Percentiles rank a stretch among this genome's conserved stretches.
phyloP scores from a whole-genome alignment of 768 basidiomycete species.

The Suillus americanus region DNA sequence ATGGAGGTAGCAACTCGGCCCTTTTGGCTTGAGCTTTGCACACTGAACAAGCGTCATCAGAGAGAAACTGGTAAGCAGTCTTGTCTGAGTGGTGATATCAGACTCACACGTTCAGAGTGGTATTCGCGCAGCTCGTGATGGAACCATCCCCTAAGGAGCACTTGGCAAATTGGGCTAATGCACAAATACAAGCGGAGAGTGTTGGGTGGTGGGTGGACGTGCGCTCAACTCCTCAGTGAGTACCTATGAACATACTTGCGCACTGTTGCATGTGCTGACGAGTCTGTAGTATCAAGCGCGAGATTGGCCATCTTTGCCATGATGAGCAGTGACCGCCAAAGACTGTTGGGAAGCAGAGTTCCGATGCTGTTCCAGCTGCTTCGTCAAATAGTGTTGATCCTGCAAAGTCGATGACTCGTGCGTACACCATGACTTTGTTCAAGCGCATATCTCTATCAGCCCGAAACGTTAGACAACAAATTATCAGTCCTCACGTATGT shows the following conservation, averaged over 20 bases:
- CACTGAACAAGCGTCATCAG: too few species aligned
- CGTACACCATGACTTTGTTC: conserved; percentile 20
- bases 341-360: conserved; percentile 41
- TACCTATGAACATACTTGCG: conserved; percentile 16
- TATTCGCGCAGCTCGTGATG: too few species aligned
- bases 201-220: too few species aligned
- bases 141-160: too few species aligned
- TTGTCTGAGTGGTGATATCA: too few species aligned
- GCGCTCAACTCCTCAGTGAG: too few species aligned
- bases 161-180: too few species aligned
- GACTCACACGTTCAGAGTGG: too few species aligned
- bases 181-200: too few species aligned
- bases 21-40: too few species aligned
- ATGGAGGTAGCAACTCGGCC: conserved; percentile 94
- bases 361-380: conserved; percentile 18
- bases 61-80: too few species aligned
- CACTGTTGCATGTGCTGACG: conserved; percentile 11
- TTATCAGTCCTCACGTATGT: conserved; percentile 79
- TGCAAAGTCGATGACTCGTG: conserved; percentile 31
- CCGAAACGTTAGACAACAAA: conserved; percentile 77
- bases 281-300: conserved; percentile 79
- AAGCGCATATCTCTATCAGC: conserved; percentile 62
- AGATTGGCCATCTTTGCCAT: conserved; percentile 93
- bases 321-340: conserved; percentile 71
- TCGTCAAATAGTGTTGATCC: conserved; percentile 32